Evolutionary conservation across 306 rosid genomes (phyloP).

Genomic region (Corylus avellana): DNA sequence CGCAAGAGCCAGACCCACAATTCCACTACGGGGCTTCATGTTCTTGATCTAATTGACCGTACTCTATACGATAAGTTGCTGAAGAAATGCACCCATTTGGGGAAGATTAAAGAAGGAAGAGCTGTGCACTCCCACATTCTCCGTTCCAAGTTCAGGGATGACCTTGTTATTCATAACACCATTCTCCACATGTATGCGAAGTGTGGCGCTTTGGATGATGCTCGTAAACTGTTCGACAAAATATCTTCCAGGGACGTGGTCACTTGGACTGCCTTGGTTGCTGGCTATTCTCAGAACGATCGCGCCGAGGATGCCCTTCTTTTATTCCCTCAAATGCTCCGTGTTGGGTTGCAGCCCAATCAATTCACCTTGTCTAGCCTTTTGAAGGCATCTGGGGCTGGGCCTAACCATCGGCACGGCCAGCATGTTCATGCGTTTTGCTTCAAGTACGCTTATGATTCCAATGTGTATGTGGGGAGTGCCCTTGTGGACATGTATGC

Average conservation of each 20-base stretch:
- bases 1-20: conserved; percentile 7
- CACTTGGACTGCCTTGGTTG: conserved; percentile 41
- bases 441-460: conserved; percentile 31
- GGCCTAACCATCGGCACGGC: conserved; percentile 14
- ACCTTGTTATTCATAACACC: conserved; percentile 30
- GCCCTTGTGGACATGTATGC: conserved; percentile 42
- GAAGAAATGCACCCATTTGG: conserved; percentile 25
- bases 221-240: conserved; percentile 30
- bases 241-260: conserved; percentile 31
- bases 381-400: conserved; percentile 36
- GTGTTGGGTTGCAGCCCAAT: conserved; percentile 29
- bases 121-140: conserved; percentile 31
- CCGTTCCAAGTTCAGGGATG: conserved; percentile 25
- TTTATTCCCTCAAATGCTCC: conserved; percentile 37
- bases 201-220: conserved; percentile 29
- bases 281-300: conserved; percentile 34
- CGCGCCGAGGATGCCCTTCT: conserved; percentile 27
- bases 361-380: conserved; percentile 43
- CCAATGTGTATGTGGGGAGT: conserved; percentile 40
- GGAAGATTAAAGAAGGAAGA: conserved; percentile 23
- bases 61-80: conserved; percentile 18
- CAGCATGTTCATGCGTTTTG: conserved; percentile 34
- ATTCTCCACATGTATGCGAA: conserved; percentile 27
- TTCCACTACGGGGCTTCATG: conserved; percentile 30
- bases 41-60: conserved; percentile 15